A percentile compares a stretch with the other conserved stretches of the same genome.
These are phyloP conservation scores for Aspergillaceae sp. DNA, from an alignment of 2,329 filamentous ascomycete species.

Conservation along the genomic window DNA sequence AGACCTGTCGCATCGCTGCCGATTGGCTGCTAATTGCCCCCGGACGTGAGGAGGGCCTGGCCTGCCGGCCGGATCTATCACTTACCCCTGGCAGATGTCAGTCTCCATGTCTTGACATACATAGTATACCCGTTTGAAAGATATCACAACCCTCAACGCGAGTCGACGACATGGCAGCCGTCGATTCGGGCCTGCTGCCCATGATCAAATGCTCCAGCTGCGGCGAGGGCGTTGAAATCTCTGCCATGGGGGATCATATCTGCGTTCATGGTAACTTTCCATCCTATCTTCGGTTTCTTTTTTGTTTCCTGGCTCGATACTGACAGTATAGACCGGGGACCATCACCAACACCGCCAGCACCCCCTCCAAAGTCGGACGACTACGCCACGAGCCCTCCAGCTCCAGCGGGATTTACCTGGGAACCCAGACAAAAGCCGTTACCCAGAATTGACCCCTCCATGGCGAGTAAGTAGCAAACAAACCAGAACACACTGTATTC, in stretches of 20 bases:
- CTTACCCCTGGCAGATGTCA: not conserved
- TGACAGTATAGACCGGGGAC: constrained; percentile 4
- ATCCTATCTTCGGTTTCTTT: not conserved
- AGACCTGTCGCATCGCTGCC: not conserved
- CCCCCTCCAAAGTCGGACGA: constrained; percentile 20
- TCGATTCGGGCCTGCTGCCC: constrained; percentile 63
- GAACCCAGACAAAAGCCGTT: constrained; percentile 40
- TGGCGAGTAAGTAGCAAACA: constrained; percentile 46
- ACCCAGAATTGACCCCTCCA: constrained; percentile 48
- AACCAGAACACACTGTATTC: too few species aligned
- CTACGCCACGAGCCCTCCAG: constrained; percentile 15
- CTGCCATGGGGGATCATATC: constrained; percentile 75
- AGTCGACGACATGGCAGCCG: constrained; percentile 29
- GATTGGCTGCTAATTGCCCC: not conserved
- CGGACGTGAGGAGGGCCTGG: not conserved
- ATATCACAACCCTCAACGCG: constrained; percentile 39
- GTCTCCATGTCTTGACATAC: not conserved
- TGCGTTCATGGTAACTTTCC: constrained; percentile 41
- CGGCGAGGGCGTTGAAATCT: constrained; percentile 68
- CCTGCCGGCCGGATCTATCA: not conserved
- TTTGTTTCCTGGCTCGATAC: not conserved
- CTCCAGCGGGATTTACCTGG: not conserved
- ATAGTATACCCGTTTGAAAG: not conserved
- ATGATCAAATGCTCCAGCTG: constrained; percentile 84
- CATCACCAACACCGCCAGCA: constrained; percentile 14